Conservation (phyloP, 305 asterid species). For the Striga hermonthica region DNA sequence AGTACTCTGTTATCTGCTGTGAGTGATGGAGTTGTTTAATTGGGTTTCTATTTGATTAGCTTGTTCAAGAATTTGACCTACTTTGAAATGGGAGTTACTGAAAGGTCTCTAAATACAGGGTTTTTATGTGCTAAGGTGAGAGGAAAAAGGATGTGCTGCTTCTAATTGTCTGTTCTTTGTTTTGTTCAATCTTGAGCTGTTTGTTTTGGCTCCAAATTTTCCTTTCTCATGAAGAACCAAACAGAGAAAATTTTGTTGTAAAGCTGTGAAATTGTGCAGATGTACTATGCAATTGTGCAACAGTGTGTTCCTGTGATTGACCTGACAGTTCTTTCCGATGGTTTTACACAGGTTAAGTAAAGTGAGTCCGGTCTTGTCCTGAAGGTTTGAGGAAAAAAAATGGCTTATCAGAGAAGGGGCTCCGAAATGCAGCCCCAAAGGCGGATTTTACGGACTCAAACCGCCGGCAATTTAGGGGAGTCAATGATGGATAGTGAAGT, state of each 20-base stretch:
- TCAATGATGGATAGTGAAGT: conserved; percentile 99
- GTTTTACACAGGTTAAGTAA: conserved; percentile 38
- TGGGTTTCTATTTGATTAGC: too few species aligned
- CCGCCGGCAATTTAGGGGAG: conserved; percentile 91
- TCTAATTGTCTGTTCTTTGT: too few species aligned
- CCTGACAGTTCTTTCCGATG: conserved; percentile 17
- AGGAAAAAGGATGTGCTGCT: too few species aligned
- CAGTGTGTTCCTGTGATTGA: background rate
- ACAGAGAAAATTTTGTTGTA: too few species aligned
- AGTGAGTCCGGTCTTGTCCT: conserved; percentile 24
- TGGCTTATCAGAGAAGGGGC: conserved; percentile 93
- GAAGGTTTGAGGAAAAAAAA: conserved; percentile 39
- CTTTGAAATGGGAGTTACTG: too few species aligned
- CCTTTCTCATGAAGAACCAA: too few species aligned
- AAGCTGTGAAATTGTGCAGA: background rate
- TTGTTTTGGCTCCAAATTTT: background rate
- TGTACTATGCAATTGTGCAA: background rate
- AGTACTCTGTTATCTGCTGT: too few species aligned
- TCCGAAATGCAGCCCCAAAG: conserved; percentile 70
- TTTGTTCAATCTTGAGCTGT: too few species aligned
- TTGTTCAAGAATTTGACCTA: too few species aligned
- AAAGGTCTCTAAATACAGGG: too few species aligned
- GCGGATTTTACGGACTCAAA: conserved; percentile 90
- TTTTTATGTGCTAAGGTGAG: too few species aligned
- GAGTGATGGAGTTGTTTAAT: too few species aligned